Evolutionary conservation across 1,284 basidiomycete genomes (phyloP), one percentile per base, ranked within the genome.

Genomic region (Cryptococcus sp.): DNA sequence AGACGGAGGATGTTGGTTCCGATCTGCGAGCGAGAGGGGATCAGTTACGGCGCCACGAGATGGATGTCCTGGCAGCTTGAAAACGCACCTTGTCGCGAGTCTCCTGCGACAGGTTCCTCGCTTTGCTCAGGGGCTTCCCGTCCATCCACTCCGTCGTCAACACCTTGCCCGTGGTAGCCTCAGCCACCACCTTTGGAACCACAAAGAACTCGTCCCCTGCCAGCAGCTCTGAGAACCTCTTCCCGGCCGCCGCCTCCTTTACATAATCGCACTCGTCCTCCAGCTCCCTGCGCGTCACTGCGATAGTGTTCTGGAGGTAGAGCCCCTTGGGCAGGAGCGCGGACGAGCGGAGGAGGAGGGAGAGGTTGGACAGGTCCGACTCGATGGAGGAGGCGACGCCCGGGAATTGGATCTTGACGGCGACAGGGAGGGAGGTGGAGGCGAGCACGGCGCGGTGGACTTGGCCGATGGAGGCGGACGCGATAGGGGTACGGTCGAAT

Each of bases 381-480:
- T 85, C 81, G 64, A 98, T 97, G 2, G 89, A 92, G 53, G 87
- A 81, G 1, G 82, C 83, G 35, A 98, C 90, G 63, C 93, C 91
- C 0, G 95, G 95, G 73, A 98, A 98, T 72, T 98, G 96, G 42
- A 98, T 83, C 76, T 99, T 98, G 57, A 98, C 87, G 0, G 95
- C 96, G 13, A 97, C 88, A 7, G 62, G 60, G 12, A 66, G 53
- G 6, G 61, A 64, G 38, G 77, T 64, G 0, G 81, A 75, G 0
- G 81, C 71, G 13, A 96, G 82, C 1, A 84, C 80, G 0, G 89
- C 95, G 0, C 77, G 80, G 70, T 99, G 96, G 0, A 98, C 95
- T 75, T 98, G 96, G 0, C 95, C 96, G 40, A 99, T 98, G 2
- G 93, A 96, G 0, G 95, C 96, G 0, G 94, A 91, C 0, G 95